Evolutionary conservation across 140 eudicot species (phyloP), one percentile per base, ranked within the genome.

Genomic region (Anethum foeniculum): DNA sequence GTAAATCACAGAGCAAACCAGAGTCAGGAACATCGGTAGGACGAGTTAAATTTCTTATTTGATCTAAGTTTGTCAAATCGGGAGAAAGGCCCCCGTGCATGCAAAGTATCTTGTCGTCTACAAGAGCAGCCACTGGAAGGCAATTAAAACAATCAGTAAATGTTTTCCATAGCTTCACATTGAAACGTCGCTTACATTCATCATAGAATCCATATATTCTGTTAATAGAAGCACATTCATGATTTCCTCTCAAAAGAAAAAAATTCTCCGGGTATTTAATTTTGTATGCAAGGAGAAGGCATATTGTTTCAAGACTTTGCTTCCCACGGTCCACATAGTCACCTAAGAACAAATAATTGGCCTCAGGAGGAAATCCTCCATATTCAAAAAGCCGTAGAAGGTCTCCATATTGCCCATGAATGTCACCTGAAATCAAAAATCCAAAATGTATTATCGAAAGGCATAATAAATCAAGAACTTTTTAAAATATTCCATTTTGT

Each of bases 21-120:
- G 92, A 86, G 74, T 91, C 97, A 3, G 97, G 97, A 25, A 91
- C 91, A 82, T 88, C 90, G 11, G 90, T 85, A 5, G 97, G 97
- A 13, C 97, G 90, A 28, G 88, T 27, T 82, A 91, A 80, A 79
- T 86, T 89, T 82, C 97, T 83, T 52, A 91, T 91, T 82, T 87
- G 94, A 80, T 91, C 92, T 30, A 91, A 71, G 80, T 89, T 82
- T 19, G 91, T 89, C 60, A 91, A 74, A 54, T 89, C 94, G 0
- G 97, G 97, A 76, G 97, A 91, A 82, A 91, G 90, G 28, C 97
- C 97, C 30, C 94, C 97, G 39, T 91, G 97, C 97, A 91, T 91
- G 85, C 94, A 91, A 48, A 91, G 87, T 77, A 91, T 91, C 58
- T 91, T 91, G 82, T 91, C 93, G 76, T 91, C 97, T 43, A 91